Evolutionary conservation across 306 rosid genomes (phyloP).

Genomic region (Inga oerstediana): DNA sequence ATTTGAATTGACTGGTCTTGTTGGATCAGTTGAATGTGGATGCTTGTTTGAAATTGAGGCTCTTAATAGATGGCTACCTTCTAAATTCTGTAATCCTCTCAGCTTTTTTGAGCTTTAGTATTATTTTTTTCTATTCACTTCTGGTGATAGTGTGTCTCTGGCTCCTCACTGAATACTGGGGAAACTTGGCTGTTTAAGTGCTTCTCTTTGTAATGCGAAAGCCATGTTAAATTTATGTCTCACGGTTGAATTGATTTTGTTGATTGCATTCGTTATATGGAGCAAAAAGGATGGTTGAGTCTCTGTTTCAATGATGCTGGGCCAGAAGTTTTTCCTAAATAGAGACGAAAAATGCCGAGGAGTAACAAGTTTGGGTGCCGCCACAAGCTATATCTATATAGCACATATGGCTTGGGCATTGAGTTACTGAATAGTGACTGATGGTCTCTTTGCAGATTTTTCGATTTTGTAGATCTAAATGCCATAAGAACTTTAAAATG

Average conservation of each 20-base stretch:
- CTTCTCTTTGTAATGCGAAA: background rate
- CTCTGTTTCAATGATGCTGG: background rate
- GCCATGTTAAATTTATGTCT: constrained; percentile 2
- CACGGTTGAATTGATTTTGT: background rate
- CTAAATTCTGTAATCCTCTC: background rate
- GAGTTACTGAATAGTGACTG: constrained; percentile 5
- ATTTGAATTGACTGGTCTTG: background rate
- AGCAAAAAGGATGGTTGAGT: background rate
- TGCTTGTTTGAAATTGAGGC: background rate
- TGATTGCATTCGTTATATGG: background rate
- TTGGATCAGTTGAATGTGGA: constrained; percentile 4
- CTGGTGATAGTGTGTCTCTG: background rate
- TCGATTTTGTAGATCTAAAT: constrained; percentile 86
- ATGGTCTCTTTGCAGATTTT: constrained; percentile 56
- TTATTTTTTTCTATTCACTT: background rate
- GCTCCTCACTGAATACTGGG: background rate
- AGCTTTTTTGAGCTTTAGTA: background rate
- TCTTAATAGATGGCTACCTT: constrained; percentile 17
- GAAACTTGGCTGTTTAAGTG: background rate
- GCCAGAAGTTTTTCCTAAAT: background rate
- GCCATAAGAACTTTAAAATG: constrained; percentile 98
- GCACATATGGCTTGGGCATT: constrained; percentile 3
- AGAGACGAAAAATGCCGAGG: background rate
- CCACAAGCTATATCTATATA: background rate
- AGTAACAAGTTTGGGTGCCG: background rate